A percentile compares a stretch with the other conserved stretches of the same genome.
Evolutionary conservation across 2,329 filamentous ascomycete genomes (phyloP).

Genomic region (Pseudocercospora musae): DNA sequence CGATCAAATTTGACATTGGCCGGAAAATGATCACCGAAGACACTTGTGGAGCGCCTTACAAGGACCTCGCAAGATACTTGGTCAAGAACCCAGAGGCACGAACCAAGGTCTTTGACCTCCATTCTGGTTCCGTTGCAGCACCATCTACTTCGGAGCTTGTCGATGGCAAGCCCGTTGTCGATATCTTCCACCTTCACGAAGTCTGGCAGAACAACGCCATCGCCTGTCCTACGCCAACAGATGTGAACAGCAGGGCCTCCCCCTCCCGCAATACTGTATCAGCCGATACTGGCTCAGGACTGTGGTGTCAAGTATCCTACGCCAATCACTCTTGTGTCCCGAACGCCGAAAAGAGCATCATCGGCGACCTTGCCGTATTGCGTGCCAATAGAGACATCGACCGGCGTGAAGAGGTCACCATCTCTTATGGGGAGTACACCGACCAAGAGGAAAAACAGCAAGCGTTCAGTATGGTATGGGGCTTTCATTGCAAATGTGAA

Average conservation of each 20-base stretch:
- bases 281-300: slow-evolving; percentile 1
- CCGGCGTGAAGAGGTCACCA: slow-evolving; percentile 17
- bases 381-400: slow-evolving; percentile 10
- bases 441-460: slow-evolving; percentile 1
- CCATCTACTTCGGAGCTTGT: background rate
- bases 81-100: background rate
- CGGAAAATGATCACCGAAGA: slow-evolving; percentile 16
- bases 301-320: slow-evolving; percentile 11
- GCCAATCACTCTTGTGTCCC: slow-evolving; percentile 19
- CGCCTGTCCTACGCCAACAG: background rate
- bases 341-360: slow-evolving; percentile 16
- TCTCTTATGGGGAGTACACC: slow-evolving; percentile 10
- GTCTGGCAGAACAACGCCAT: slow-evolving; percentile 15
- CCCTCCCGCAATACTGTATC: background rate
- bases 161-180: slow-evolving; percentile 13
- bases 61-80: slow-evolving; percentile 8
- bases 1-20: slow-evolving; percentile 10
- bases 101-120: slow-evolving; percentile 6
- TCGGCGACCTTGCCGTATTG: slow-evolving; percentile 12
- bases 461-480: slow-evolving; percentile 4
- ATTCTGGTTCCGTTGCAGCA: slow-evolving; percentile 1
- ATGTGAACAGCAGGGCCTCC: slow-evolving; percentile 1
- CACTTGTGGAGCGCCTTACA: slow-evolving; percentile 10
- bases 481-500: slow-evolving; percentile 10
- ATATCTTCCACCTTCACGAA: slow-evolving; percentile 16